Evolutionary conservation across 768 basidiomycete genomes (phyloP), one percentile per base, ranked within the genome.

Genomic region (Russula sp.): DNA sequence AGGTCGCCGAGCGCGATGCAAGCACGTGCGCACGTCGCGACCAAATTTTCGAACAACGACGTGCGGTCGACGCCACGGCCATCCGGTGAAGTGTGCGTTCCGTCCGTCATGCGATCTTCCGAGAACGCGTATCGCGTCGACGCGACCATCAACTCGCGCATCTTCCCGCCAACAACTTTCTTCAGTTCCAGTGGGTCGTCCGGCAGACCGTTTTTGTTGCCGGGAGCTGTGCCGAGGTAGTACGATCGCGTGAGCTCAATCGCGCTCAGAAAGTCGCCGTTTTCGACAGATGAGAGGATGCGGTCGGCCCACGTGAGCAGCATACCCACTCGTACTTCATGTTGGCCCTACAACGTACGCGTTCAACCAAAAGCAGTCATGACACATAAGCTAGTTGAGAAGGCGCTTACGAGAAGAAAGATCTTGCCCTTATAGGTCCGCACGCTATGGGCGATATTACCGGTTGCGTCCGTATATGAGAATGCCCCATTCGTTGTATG

Each of bases 261-360:
- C 3, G 97, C 96, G 54, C 81, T 84, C 50, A 98, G 79, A 72
- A 98, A 96, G 72, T 98, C 87, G 16, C 94, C 94, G 11, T 81
- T 80, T 71, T 92, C 83, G 30, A 98, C 94, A 52, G 88, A 83
- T 0, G 84, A 80, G 50, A 99, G 78, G 26, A 98, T 87, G 50
- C 89, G 86, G 73, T 99, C 97, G 6, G 96, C 93, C 97, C 97
- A 99, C 1, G 93, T 92, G 34, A 94, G 78, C 24, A 98, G 79
- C 2, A 89, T 91, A 30, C 94, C 97, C 3, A 90, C 93, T 72
- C 83, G 81, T 1, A 98, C 67, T 54, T 83, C 83, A 61, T 86
- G 79, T 57, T 80, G 80, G 53, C 84, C 83, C 92, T 90, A 68
- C 34, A n/a, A 58, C 10, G 30, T 65, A 53, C 60, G 51, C 18